These are phyloP conservation scores for Ophiostoma australiae DNA, from an alignment of 2,329 filamentous ascomycete species.

Conservation along the genomic window DNA sequence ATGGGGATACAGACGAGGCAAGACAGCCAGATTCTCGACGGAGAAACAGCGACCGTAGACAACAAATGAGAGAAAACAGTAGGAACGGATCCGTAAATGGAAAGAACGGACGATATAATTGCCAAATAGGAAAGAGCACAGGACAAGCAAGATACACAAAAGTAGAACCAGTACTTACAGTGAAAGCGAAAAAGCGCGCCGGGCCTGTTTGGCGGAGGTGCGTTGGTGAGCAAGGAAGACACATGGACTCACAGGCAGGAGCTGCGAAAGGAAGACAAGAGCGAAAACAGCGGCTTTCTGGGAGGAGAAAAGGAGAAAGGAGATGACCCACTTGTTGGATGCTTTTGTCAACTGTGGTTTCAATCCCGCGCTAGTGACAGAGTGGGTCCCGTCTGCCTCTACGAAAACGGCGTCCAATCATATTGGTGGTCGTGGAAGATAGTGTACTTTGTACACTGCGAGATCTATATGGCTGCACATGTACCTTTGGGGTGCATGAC, in stretches of 20 bases:
- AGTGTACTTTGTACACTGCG: neutral
- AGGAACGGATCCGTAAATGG: neutral
- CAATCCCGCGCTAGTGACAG: slow-evolving; percentile 21
- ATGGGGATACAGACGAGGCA: neutral
- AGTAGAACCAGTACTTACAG: slow-evolving; percentile 2
- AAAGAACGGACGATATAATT: neutral
- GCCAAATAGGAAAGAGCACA: neutral
- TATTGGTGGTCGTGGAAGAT: neutral
- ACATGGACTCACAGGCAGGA: neutral
- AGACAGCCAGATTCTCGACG: neutral
- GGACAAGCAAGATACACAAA: neutral
- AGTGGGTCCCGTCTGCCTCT: slow-evolving; percentile 18
- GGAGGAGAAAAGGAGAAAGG: slow-evolving; percentile 10
- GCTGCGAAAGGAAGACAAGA: neutral
- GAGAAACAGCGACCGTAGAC: neutral
- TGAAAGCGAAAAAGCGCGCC: slow-evolving; percentile 7
- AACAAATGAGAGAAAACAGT: neutral
- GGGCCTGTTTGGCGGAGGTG: neutral
- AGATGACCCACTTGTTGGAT: neutral
- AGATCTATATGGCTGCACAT: neutral
- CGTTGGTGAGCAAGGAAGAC: slow-evolving; percentile 7
- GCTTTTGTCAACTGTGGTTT: slow-evolving; percentile 18
- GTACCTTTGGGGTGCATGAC: neutral
- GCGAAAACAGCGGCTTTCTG: neutral
- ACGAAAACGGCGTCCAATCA: slow-evolving; percentile 16